phyloP scores from a whole-genome alignment of 2,329 filamentous ascomycete genomes.

The Pseudogymnoascus sp. region DNA sequence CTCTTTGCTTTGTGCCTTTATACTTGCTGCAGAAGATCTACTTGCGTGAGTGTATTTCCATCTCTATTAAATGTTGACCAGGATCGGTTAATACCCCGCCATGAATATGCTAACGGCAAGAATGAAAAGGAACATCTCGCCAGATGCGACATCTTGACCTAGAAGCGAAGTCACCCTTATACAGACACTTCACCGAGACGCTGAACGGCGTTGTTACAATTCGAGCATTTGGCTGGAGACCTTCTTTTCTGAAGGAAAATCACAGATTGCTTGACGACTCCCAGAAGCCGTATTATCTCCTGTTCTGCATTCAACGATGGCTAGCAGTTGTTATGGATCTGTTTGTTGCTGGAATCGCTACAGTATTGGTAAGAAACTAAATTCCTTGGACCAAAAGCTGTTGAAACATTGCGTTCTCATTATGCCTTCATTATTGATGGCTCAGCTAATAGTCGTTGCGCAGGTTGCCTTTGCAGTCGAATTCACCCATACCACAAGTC shows the following conservation, averaged over 20 bases:
- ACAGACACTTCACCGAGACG: slow-evolving; percentile 50
- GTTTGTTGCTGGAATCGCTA: slow-evolving; percentile 18
- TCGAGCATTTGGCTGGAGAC: slow-evolving; percentile 47
- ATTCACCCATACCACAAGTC: background rate
- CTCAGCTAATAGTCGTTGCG: slow-evolving; percentile 11
- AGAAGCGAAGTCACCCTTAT: slow-evolving; percentile 42
- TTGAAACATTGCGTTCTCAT: background rate
- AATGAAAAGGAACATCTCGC: slow-evolving; percentile 32
- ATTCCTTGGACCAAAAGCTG: background rate
- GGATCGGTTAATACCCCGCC: background rate
- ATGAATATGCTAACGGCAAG: background rate
- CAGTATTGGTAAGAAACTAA: slow-evolving; percentile 8
- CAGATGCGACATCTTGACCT: slow-evolving; percentile 40
- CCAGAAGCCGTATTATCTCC: slow-evolving; percentile 38
- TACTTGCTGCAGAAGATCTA: slow-evolving; percentile 31
- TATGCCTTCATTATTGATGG: background rate
- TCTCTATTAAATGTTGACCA: background rate
- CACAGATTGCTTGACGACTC: slow-evolving; percentile 41
- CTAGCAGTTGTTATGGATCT: slow-evolving; percentile 35
- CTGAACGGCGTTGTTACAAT: slow-evolving; percentile 48
- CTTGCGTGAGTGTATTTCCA: slow-evolving; percentile 22
- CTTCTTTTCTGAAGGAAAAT: background rate
- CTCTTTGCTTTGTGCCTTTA: background rate
- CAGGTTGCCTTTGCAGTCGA: slow-evolving; percentile 26
- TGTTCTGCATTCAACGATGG: slow-evolving; percentile 39